Evolutionary conservation across 176 grass and related monocot genomes (phyloP).

Genomic region (Olyra latifolia): DNA sequence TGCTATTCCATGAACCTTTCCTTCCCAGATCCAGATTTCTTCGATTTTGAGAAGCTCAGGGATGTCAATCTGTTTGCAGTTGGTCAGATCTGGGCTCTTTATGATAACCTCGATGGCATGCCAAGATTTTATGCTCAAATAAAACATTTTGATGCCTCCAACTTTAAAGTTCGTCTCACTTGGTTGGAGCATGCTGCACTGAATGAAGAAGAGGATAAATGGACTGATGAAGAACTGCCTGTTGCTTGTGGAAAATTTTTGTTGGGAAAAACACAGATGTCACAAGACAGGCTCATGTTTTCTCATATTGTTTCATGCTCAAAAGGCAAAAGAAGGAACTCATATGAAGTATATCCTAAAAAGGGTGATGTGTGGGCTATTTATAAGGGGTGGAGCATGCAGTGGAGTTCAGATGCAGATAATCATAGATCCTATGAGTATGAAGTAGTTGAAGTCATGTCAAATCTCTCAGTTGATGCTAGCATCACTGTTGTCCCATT

Average conservation of each 20-base stretch:
- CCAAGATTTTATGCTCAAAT: slow-evolving; percentile 92
- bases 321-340: slow-evolving; percentile 62
- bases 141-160: slow-evolving; percentile 40
- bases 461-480: slow-evolving; percentile 49
- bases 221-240: slow-evolving; percentile 70
- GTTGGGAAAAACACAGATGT: slow-evolving; percentile 41
- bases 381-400: slow-evolving; percentile 78
- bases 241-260: slow-evolving; percentile 80
- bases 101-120: slow-evolving; percentile 87
- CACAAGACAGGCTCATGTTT: slow-evolving; percentile 70
- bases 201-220: slow-evolving; percentile 51
- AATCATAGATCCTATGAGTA: slow-evolving; percentile 74
- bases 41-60: slow-evolving; percentile 75
- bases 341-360: slow-evolving; percentile 65
- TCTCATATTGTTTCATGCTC: slow-evolving; percentile 69
- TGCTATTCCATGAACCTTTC: slow-evolving; percentile 31
- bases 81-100: slow-evolving; percentile 88
- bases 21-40: slow-evolving; percentile 86
- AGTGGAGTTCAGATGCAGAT: slow-evolving; percentile 75
- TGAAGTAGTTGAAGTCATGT: slow-evolving; percentile 68
- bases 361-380: slow-evolving; percentile 91
- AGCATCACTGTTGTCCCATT: slow-evolving; percentile 62
- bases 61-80: slow-evolving; percentile 54
- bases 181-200: slow-evolving; percentile 56
- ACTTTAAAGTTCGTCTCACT: slow-evolving; percentile 66